phyloP scores from a whole-genome alignment of 2,329 filamentous ascomycete species.

The Verticillium longisporum region DNA sequence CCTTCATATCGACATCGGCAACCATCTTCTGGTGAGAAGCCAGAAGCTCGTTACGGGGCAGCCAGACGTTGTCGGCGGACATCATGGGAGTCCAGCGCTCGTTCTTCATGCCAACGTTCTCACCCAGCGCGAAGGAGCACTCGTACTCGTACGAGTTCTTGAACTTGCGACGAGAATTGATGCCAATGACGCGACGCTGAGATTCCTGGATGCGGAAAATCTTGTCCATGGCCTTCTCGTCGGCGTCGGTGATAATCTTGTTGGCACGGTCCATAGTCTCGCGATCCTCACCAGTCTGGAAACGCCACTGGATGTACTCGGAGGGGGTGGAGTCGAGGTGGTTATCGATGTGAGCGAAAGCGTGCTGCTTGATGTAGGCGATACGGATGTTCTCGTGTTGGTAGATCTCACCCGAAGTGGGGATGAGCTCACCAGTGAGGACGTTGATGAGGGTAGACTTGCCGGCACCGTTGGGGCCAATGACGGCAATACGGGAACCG shows the following conservation, averaged over 20 bases:
- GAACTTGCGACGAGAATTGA: constrained; percentile 97
- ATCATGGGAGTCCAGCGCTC: constrained; percentile 98
- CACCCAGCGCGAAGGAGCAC: constrained; percentile 95
- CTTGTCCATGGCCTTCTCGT: constrained; percentile 99
- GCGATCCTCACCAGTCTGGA: constrained; percentile 99
- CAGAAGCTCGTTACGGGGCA: constrained; percentile 92
- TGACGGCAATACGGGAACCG: constrained; percentile 98
- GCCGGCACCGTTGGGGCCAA: constrained; percentile 98
- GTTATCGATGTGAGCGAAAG: constrained; percentile 98
- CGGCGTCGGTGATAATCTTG: constrained; percentile 98
- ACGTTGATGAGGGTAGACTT: constrained; percentile 99
- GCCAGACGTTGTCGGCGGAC: constrained; percentile 95
- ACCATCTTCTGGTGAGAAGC: constrained; percentile 97
- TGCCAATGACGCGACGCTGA: constrained; percentile 88
- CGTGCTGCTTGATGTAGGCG: constrained; percentile 99
- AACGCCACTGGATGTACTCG: constrained; percentile 99
- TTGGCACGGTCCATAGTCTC: constrained; percentile 99
- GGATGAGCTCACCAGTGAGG: constrained; percentile 96
- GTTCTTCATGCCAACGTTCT: constrained; percentile 97
- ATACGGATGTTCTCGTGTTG: constrained; percentile 99
- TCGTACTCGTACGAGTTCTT: constrained; percentile 99
- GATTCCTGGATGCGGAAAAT: constrained; percentile 88
- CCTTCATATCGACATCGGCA: constrained; percentile 98
- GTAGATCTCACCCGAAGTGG: constrained; percentile 92
- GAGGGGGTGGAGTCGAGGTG: constrained; percentile 96